These are phyloP conservation scores for Saccharomycopsis amapae DNA, from an alignment of 805 yeast genomes.

Conservation along the genomic window DNA sequence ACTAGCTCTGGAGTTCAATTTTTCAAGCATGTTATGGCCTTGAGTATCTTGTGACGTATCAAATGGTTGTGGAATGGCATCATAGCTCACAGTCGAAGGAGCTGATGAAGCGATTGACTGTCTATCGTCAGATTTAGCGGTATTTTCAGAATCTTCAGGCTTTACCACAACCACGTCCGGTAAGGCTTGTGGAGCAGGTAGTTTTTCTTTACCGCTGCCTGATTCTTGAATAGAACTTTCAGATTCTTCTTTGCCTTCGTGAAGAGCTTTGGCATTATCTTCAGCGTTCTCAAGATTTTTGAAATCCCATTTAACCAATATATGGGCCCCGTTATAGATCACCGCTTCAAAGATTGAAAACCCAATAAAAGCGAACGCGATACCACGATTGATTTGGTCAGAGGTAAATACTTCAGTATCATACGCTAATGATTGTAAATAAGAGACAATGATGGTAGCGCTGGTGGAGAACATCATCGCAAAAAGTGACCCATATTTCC, in stretches of 20 bases:
- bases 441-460: slow-evolving; percentile 80
- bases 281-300: slow-evolving; percentile 23
- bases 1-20: not conserved
- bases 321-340: slow-evolving; percentile 72
- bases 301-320: slow-evolving; percentile 68
- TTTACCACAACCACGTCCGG: too few relatives aligned
- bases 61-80: not conserved
- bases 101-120: slow-evolving; percentile 3
- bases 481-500: slow-evolving; percentile 71
- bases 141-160: too few relatives aligned
- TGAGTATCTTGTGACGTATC: slow-evolving; percentile 1
- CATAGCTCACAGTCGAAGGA: too few relatives aligned
- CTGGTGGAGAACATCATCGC: slow-evolving; percentile 74
- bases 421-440: slow-evolving; percentile 60
- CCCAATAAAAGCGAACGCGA: slow-evolving; percentile 75
- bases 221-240: too few relatives aligned
- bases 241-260: not conserved
- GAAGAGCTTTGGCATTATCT: not conserved
- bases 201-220: too few relatives aligned
- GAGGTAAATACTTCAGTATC: slow-evolving; percentile 46
- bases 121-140: too few relatives aligned
- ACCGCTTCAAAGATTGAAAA: slow-evolving; percentile 57
- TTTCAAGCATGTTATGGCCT: slow-evolving; percentile 2
- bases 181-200: too few relatives aligned
- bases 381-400: slow-evolving; percentile 62